Evolutionary conservation across 2,329 filamentous ascomycete genomes (phyloP).

Genomic region (Penicillium sp.): DNA sequence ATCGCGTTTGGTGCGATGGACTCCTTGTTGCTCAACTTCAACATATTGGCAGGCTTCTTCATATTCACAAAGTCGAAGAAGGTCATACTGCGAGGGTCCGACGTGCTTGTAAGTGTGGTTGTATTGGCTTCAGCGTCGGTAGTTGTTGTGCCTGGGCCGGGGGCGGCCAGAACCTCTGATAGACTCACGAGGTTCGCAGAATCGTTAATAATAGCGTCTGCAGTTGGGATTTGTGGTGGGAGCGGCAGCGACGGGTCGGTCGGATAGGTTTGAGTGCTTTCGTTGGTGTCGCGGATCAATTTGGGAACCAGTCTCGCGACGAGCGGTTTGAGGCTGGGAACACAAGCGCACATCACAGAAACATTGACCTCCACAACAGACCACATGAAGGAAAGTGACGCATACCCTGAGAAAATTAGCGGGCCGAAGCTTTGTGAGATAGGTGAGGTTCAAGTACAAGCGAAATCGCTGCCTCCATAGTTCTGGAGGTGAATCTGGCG

Average conservation of each 20-base stretch:
- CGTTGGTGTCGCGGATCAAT: constrained; percentile 57
- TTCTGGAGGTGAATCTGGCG: constrained; percentile 41
- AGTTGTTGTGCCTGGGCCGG: constrained; percentile 48
- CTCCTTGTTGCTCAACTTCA: constrained; percentile 61
- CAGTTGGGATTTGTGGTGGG: constrained; percentile 16
- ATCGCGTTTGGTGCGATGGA: constrained; percentile 63
- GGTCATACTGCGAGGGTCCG: constrained; percentile 45
- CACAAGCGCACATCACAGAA: constrained; percentile 86
- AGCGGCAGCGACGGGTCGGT: constrained; percentile 4
- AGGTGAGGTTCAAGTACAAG: constrained; percentile 43
- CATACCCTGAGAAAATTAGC: constrained; percentile 64
- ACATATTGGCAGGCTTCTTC: constrained; percentile 61
- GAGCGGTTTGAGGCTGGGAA: constrained; percentile 89
- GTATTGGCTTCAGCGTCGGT: constrained; percentile 44
- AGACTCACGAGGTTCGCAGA: constrained; percentile 34
- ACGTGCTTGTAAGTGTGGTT: constrained; percentile 41
- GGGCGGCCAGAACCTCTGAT: constrained; percentile 60
- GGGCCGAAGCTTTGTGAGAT: constrained; percentile 30
- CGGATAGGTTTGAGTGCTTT: constrained; percentile 27
- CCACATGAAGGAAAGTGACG: constrained; percentile 89
- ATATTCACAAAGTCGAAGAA: constrained; percentile 69
- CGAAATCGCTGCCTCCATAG: constrained; percentile 55
- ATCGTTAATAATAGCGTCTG: constrained; percentile 6
- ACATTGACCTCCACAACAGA: constrained; percentile 89
- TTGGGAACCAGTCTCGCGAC: constrained; percentile 67